phyloP scores from a whole-genome alignment of 495 filamentous ascomycete genomes.

The Daldinia bambusicola region DNA sequence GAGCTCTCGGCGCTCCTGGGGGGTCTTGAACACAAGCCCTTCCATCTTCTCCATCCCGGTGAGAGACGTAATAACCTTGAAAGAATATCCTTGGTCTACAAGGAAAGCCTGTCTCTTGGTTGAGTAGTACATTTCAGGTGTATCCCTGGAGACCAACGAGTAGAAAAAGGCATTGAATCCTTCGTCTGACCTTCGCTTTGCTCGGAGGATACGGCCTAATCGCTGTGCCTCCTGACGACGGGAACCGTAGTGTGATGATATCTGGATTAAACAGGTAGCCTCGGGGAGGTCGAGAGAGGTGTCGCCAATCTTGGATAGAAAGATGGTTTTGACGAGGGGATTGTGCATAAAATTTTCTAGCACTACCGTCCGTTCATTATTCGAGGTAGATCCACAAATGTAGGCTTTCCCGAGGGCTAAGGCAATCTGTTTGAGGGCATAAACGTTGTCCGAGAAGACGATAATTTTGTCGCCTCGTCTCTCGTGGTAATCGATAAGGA shows the following conservation, averaged over 20 bases:
- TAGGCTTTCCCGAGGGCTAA: slow-evolving; percentile 85
- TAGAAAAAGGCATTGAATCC: slow-evolving; percentile 99
- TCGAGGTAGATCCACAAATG: slow-evolving; percentile 91
- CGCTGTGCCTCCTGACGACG: slow-evolving; percentile 97
- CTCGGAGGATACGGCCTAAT: slow-evolving; percentile 92
- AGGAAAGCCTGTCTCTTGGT: slow-evolving; percentile 97
- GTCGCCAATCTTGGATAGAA: slow-evolving; percentile 97
- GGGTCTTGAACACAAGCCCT: slow-evolving; percentile 80
- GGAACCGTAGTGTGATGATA: slow-evolving; percentile 97
- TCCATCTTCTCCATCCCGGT: slow-evolving; percentile 87
- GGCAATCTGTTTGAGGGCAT: slow-evolving; percentile 87
- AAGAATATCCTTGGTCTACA: slow-evolving; percentile 98
- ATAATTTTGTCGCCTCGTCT: slow-evolving; percentile 97
- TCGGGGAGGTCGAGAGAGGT: slow-evolving; percentile 97
- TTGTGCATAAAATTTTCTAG: slow-evolving; percentile 98
- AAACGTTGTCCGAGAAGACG: slow-evolving; percentile 98
- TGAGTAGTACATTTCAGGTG: slow-evolving; percentile 98
- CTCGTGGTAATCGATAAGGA: slow-evolving; percentile 98
- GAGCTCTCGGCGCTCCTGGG: slow-evolving; percentile 85
- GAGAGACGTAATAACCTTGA: slow-evolving; percentile 98
- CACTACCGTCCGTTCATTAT: slow-evolving; percentile 87
- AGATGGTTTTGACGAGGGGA: slow-evolving; percentile 91
- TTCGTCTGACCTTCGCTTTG: slow-evolving; percentile 96
- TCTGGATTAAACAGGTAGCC: slow-evolving; percentile 97
- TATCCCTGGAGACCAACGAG: slow-evolving; percentile 95